Evolutionary conservation across 1,284 basidiomycete genomes (phyloP).

Genomic region (Naganishia sp.): DNA sequence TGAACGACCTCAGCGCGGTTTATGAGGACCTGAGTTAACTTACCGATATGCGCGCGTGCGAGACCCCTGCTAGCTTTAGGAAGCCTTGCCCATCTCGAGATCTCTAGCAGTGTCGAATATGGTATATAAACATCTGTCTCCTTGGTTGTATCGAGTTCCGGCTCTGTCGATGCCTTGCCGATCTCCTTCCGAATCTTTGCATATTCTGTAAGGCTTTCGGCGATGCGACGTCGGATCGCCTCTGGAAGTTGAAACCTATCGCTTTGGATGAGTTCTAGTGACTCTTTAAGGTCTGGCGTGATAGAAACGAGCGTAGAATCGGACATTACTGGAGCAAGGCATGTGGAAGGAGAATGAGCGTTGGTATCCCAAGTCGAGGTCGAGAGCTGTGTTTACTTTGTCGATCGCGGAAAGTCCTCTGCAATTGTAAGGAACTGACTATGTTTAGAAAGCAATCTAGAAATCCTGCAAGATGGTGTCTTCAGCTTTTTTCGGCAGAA

Average conservation of each 20-base stretch:
- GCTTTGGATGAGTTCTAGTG: not conserved
- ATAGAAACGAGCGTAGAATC: not conserved
- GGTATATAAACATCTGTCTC: not conserved
- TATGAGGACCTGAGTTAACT: not conserved
- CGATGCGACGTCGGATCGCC: not conserved
- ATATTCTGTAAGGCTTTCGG: not conserved
- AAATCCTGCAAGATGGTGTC: too few species aligned
- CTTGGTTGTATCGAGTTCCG: not conserved
- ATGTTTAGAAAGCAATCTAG: too few species aligned
- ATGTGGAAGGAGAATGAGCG: not conserved
- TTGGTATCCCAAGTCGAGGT: not conserved
- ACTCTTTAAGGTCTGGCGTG: constrained; percentile 8
- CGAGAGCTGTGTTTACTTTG: constrained; percentile 22
- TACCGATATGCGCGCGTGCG: constrained; percentile 18
- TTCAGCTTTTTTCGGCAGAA: too few species aligned
- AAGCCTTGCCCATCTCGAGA: constrained; percentile 1
- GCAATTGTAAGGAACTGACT: not conserved
- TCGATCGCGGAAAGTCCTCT: not conserved
- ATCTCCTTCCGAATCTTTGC: not conserved
- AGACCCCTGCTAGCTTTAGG: constrained; percentile 3
- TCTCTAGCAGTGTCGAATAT: constrained; percentile 3
- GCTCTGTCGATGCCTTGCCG: not conserved
- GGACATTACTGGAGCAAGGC: not conserved
- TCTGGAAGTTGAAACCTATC: not conserved
- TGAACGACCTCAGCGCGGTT: not conserved